Base-by-base conservation (phyloP, 345 rosid genomes). In the Eucalyptus dawsonii region DNA sequence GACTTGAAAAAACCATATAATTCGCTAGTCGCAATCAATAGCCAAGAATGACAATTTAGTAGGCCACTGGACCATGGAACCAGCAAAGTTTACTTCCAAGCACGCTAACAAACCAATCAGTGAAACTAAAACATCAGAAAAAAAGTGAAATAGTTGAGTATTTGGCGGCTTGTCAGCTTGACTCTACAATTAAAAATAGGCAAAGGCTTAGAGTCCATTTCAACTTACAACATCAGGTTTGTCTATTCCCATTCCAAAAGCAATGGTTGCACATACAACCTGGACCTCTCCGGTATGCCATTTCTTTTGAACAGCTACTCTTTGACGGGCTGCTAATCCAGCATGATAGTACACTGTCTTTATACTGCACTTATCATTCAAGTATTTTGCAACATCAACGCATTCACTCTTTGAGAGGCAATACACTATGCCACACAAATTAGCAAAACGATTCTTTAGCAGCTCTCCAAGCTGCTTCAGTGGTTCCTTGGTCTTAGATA, bases 191-290 rank as follows among this genome's bases (percentile, higher is more conserved):
- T 67, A 8, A 67, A 67, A 16, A 16, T 67, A 31, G 80, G 80
- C 24, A 67, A 31, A 67, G 80, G 81, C 25, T 40, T 6, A 37
- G 8, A 72, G 31, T 86, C 60, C 87, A 89, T 62, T 29, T 88
- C 89, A 88, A 93, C 95, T 95, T 92, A 97, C 99, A 53, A 97
- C 99, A 92, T 97, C 95, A 86, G 99, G 94, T 94, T 97, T 96
- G 95, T 97, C 99, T 87, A 97, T 97, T 90, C 99, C 99, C 99
- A 97, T 97, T 89, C 99, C 99, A 86, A 97, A 97, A 86, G 99
- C 99, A 51, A 97, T 97, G 62, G 99, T 97, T 80, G 99, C 99
- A 89, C 99, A 97, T 40, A 97, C 96, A 87, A 97, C 93, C 50
- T 95, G 97, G 92, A 93, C 97, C 88, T 95, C 97, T 87, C 98